phyloP scores from a whole-genome alignment of 352 stramenopile genomes.

The Phytophthora syringae region DNA sequence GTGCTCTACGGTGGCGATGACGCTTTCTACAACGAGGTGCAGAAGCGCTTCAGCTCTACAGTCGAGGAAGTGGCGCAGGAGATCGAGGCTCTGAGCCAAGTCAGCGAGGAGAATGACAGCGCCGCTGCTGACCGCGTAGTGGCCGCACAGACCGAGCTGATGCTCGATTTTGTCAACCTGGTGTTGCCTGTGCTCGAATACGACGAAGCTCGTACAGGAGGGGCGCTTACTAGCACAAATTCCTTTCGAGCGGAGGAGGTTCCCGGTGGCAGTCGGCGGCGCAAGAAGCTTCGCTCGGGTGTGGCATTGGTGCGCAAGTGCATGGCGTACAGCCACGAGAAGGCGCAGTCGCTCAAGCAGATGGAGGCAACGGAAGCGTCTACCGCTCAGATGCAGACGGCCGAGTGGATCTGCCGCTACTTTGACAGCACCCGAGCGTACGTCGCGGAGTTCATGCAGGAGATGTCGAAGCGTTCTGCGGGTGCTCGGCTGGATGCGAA shows the following conservation, averaged over 20 bases:
- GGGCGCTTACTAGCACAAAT: neutral
- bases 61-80: conserved; percentile 59
- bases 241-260: conserved; percentile 4
- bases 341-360: conserved; percentile 27
- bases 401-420: conserved; percentile 29
- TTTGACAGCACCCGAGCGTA: conserved; percentile 36
- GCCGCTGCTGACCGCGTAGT: conserved; percentile 4
- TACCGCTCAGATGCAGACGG: conserved; percentile 13
- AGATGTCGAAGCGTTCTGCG: conserved; percentile 20
- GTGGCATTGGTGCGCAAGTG: conserved; percentile 54
- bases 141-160: conserved; percentile 52
- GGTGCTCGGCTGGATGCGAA: conserved; percentile 24
- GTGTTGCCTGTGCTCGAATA: conserved; percentile 45
- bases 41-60: conserved; percentile 49
- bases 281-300: conserved; percentile 39
- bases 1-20: conserved; percentile 78
- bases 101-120: neutral
- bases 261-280: conserved; percentile 22
- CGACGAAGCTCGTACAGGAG: conserved; percentile 27
- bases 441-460: conserved; percentile 30
- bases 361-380: conserved; percentile 9
- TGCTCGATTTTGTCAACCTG: conserved; percentile 71
- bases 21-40: conserved; percentile 57
- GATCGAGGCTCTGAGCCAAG: conserved; percentile 46
- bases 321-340: conserved; percentile 36